Percentiles rank a stretch among this genome's conserved stretches.
Evolutionary conservation across 495 filamentous ascomycete species (phyloP).

Genomic region (Penicillium crystallinum): DNA sequence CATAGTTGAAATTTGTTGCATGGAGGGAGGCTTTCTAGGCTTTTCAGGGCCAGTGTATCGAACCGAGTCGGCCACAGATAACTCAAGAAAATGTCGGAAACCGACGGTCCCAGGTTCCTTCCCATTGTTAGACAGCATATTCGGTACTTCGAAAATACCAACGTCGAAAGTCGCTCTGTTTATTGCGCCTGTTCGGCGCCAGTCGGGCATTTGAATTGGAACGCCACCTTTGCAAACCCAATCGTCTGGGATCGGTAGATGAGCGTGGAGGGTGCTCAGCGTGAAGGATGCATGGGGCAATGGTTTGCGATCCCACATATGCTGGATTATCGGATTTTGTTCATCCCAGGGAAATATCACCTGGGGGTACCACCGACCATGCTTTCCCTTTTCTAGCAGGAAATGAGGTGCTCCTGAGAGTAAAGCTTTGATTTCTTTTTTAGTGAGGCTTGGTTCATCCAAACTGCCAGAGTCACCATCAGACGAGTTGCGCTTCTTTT

Average conservation of each 20-base stretch:
- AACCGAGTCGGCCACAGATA: conserved; percentile 58
- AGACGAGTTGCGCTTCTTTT: background rate
- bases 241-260: conserved; percentile 38
- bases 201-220: conserved; percentile 22
- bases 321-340: conserved; percentile 53
- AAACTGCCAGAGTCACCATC: background rate
- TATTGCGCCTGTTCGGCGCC: conserved; percentile 20
- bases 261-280: conserved; percentile 41
- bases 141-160: conserved; percentile 58
- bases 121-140: conserved; percentile 68
- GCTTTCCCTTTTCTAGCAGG: conserved; percentile 46
- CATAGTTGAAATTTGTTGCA: conserved; percentile 28
- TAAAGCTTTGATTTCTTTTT: conserved; percentile 59
- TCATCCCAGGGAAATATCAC: conserved; percentile 67
- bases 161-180: conserved; percentile 53
- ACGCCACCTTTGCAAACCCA: conserved; percentile 32
- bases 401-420: conserved; percentile 78
- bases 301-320: conserved; percentile 54
- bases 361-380: conserved; percentile 55
- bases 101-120: conserved; percentile 69
- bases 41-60: conserved; percentile 32
- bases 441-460: conserved; percentile 34
- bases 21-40: conserved; percentile 23
- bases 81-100: conserved; percentile 67
- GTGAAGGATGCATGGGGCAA: conserved; percentile 45